phyloP scores from a whole-genome alignment of 345 rosid genomes.

The Lepidium aucheri region DNA sequence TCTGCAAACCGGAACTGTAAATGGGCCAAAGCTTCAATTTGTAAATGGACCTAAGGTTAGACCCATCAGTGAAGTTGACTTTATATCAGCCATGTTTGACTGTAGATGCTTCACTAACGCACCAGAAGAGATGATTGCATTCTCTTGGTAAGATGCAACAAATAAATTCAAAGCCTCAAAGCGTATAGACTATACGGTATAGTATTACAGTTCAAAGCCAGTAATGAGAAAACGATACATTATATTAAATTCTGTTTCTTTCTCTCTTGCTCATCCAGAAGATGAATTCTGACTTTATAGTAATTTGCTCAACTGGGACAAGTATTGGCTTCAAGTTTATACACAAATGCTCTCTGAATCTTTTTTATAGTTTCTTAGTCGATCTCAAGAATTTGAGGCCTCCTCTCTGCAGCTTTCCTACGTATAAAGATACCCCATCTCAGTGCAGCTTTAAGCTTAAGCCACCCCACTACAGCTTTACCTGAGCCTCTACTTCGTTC shows the following conservation, averaged over 20 bases:
- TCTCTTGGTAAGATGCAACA: neutral
- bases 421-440: slow-evolving; percentile 89
- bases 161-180: no score
- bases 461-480: slow-evolving; percentile 93
- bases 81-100: neutral
- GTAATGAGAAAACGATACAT: no score
- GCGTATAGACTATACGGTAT: no score
- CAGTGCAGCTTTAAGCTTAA: slow-evolving; percentile 70
- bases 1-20: neutral
- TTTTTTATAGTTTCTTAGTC: neutral
- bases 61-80: neutral
- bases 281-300: neutral
- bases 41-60: neutral
- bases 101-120: no score
- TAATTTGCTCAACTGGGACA: neutral
- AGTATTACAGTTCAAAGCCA: no score
- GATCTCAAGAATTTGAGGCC: slow-evolving; percentile 18
- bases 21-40: neutral
- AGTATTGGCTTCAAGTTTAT: neutral
- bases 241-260: neutral
- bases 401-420: slow-evolving; percentile 34
- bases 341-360: neutral
- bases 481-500: slow-evolving; percentile 51
- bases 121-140: no score
- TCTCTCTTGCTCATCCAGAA: neutral